Percentiles rank a stretch among this genome's conserved stretches.
Conservation (phyloP, 768 basidiomycete species). For the Pleurotus djamor region DNA sequence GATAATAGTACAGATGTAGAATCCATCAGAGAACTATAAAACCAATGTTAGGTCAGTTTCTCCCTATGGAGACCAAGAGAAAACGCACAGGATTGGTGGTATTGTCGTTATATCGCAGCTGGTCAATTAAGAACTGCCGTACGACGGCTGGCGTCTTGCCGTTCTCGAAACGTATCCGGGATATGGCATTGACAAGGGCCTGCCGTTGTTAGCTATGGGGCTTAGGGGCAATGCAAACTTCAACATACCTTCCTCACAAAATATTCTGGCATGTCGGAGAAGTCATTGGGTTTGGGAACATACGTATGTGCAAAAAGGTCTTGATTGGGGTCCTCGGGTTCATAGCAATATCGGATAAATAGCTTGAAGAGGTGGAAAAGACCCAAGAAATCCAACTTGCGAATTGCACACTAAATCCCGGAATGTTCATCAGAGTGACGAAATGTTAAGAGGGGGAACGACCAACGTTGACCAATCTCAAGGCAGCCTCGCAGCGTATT, state of each 20-base stretch:
- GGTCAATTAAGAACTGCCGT: conserved; percentile 85
- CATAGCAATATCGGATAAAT: conserved; percentile 88
- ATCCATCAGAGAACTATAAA: conserved; percentile 82
- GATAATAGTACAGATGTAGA: conserved; percentile 86
- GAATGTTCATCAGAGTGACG: conserved; percentile 8
- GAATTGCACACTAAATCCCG: conserved; percentile 71
- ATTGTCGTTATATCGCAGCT: conserved; percentile 95
- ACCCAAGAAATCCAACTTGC: conserved; percentile 82
- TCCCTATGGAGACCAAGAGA: not conserved
- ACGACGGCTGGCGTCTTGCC: conserved; percentile 86
- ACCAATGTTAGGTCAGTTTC: not conserved
- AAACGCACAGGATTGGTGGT: conserved; percentile 77
- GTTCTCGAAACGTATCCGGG: conserved; percentile 82
- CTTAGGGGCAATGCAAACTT: not conserved
- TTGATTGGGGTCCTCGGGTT: conserved; percentile 77
- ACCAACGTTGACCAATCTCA: conserved; percentile 78
- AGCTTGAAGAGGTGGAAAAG: conserved; percentile 96
- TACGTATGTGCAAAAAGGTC: conserved; percentile 86
- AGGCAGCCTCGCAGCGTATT: conserved; percentile 91
- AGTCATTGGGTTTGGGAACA: conserved; percentile 95
- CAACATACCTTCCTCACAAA: conserved; percentile 85
- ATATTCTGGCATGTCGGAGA: conserved; percentile 88
- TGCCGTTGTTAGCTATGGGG: conserved; percentile 22
- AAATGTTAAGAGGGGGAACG: not conserved
- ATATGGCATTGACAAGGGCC: conserved; percentile 80